Evolutionary conservation across 306 rosid genomes (phyloP).

Genomic region (Spatholobus suberectus): DNA sequence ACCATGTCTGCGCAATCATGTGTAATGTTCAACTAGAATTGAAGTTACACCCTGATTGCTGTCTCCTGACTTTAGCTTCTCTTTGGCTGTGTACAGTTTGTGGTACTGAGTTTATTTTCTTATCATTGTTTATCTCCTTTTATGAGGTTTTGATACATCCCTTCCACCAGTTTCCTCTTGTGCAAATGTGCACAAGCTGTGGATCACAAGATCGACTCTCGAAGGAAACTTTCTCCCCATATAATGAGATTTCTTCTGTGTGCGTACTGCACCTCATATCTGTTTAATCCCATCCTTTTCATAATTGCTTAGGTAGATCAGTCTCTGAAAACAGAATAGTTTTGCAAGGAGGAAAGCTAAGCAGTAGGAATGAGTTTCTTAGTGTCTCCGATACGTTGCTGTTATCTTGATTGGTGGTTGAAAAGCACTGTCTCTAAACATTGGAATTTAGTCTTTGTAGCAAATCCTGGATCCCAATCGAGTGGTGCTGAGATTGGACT

Average conservation of each 20-base stretch:
- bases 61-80: no score
- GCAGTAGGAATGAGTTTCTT: background rate
- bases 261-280: background rate
- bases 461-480: background rate
- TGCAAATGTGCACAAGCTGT: background rate
- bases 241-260: background rate
- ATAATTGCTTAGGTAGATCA: background rate
- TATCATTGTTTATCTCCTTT: background rate
- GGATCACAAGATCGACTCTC: background rate
- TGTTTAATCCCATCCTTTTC: background rate
- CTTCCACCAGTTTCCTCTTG: background rate
- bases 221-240: background rate
- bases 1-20: conserved; percentile 12
- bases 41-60: conserved; percentile 18
- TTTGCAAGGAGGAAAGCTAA: background rate
- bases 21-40: conserved; percentile 25
- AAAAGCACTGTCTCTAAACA: background rate
- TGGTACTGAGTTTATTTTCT: background rate
- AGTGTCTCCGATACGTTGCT: background rate
- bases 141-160: background rate
- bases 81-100: conserved; percentile 1
- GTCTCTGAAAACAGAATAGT: background rate
- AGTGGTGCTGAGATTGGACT: background rate
- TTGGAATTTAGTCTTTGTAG: background rate
- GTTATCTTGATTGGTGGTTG: background rate